Evolutionary conservation across 2,329 filamentous ascomycete species (phyloP), one percentile per base, ranked within the genome.

Genomic region (Monilinia aucupariae): DNA sequence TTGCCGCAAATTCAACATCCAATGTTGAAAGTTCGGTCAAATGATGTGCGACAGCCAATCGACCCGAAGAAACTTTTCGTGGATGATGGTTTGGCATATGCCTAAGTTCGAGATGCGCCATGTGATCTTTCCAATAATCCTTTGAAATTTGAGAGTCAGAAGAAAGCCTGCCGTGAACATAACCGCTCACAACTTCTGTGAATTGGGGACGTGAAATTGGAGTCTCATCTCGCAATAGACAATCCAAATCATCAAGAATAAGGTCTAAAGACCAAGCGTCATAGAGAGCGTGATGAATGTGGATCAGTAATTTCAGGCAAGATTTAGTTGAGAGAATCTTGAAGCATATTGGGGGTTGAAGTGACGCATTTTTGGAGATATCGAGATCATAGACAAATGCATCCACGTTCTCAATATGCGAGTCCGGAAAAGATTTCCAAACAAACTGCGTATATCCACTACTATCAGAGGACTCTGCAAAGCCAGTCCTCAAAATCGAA

Each of bases 231-330:
- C 30, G 17, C 10, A 75, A 58, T 10, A 88, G 67, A 0, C 70
- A 71, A 4, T 82, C 78, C 5, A 96, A 76, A 72, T 96, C 91
- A 32, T 81, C 77, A 17, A 90, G 72, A 0, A 96, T 75, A 37
- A 93, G 78, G 59, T 96, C 89, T 71, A 92, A 82, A 0, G 91
- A 92, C 92, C 92, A 97, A n/a, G 92, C 92, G 74, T 97, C 92
- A 71, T 96, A 97, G 0, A 96, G 74, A 0, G 90, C 86, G 75
- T 97, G 92, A 72, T 96, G 92, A 0, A 96, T 78, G 15, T 87
- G 70, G 1, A 74, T 74, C 64, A 73, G 73, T 4, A 77, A 68
- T 39, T 72, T 69, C 3, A 72, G 61, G 54, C 66, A 62, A 5
- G 71, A 56, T 22, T 67, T 22, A 9, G 59, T 39, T 59, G 67